Conservation (phyloP, 805 yeast species). For the Barnettozyma californica region DNA sequence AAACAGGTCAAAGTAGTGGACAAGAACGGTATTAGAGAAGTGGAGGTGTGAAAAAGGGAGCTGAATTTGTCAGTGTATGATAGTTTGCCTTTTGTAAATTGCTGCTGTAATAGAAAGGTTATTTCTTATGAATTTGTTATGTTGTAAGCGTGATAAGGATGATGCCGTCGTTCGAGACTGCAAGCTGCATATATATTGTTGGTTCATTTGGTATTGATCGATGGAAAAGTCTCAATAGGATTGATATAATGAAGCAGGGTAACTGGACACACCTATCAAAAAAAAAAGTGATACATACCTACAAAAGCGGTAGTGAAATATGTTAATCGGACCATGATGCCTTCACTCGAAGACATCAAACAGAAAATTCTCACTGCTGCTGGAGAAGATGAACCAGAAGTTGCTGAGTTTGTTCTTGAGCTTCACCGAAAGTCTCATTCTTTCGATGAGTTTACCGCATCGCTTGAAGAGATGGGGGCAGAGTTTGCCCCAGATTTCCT, state of each 20-base stretch:
- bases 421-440: slow-evolving; percentile 30
- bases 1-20: slow-evolving; percentile 55
- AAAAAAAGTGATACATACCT: background rate
- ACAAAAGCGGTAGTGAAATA: background rate
- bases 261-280: too few relatives aligned
- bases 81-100: background rate
- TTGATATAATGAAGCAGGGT: too few relatives aligned
- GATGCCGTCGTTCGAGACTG: background rate
- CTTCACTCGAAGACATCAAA: slow-evolving; percentile 6
- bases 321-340: background rate
- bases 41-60: slow-evolving; percentile 19
- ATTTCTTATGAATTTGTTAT: background rate
- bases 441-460: slow-evolving; percentile 30
- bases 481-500: slow-evolving; percentile 30
- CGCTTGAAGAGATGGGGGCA: slow-evolving; percentile 39
- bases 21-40: slow-evolving; percentile 49
- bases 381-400: slow-evolving; percentile 37
- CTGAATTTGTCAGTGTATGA: background rate
- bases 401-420: slow-evolving; percentile 42
- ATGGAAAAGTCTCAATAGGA: too few relatives aligned
- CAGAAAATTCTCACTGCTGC: slow-evolving; percentile 19
- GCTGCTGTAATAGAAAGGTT: background rate
- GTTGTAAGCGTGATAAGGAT: background rate
- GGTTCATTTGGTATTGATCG: too few relatives aligned
- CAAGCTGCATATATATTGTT: too few relatives aligned